phyloP scores from a whole-genome alignment of 2,329 filamentous ascomycete genomes.

The Pseudopyricularia javanii region DNA sequence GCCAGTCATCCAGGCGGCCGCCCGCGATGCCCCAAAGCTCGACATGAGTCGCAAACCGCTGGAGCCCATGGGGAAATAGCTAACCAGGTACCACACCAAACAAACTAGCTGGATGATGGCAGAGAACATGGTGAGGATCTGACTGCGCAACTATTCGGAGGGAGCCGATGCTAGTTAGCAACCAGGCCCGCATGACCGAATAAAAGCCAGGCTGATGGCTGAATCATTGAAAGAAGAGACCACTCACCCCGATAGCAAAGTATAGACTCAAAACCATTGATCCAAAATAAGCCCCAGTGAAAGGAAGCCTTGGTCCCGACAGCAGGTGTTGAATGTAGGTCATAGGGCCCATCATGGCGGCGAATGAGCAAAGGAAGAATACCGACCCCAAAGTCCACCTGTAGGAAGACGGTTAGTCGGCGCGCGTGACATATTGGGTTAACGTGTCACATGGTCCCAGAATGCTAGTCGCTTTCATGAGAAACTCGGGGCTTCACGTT shows the following conservation, averaged over 20 bases:
- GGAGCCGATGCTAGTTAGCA: conserved; percentile 8
- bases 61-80: conserved; percentile 96
- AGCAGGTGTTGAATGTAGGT: conserved; percentile 74
- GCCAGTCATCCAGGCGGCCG: conserved; percentile 78
- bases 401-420: conserved; percentile 9
- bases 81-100: conserved; percentile 85
- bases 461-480: not conserved
- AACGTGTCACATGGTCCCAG: not conserved
- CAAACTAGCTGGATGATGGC: conserved; percentile 74
- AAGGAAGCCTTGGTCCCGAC: conserved; percentile 75
- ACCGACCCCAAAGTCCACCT: conserved; percentile 93
- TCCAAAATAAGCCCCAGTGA: conserved; percentile 90
- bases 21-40: conserved; percentile 71
- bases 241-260: conserved; percentile 81
- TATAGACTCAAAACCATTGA: conserved; percentile 83
- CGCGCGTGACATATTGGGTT: conserved; percentile 1
- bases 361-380: conserved; percentile 85
- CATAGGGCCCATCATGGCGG: conserved; percentile 83
- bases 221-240: not conserved
- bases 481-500: not conserved
- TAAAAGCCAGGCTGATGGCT: no score
- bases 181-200: not conserved
- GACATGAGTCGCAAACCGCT: conserved; percentile 78
- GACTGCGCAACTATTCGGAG: conserved; percentile 58
- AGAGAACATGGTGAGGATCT: conserved; percentile 73